Evolutionary conservation across 148 eudicot species (phyloP).

Genomic region (Tetragonia tetragonoides): DNA sequence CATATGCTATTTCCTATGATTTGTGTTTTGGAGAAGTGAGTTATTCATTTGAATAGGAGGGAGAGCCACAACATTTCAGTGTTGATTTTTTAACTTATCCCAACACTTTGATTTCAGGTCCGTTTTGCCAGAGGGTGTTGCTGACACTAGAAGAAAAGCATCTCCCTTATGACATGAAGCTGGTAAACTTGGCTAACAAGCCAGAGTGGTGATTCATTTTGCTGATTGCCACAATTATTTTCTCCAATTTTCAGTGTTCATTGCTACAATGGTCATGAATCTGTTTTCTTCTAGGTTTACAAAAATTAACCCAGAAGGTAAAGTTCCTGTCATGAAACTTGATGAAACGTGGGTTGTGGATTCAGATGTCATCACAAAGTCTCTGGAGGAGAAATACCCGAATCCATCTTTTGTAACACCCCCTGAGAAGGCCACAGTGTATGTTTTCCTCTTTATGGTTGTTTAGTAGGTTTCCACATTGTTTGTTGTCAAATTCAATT

Average conservation of each 20-base stretch:
- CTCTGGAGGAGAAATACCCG: conserved; percentile 78
- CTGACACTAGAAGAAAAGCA: conserved; percentile 89
- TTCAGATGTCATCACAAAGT: conserved; percentile 81
- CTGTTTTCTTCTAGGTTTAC: conserved; percentile 51
- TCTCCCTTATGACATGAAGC: conserved; percentile 76
- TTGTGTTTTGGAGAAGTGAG: background rate
- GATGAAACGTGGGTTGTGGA: conserved; percentile 91
- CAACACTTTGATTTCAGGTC: conserved; percentile 47
- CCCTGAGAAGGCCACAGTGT: conserved; percentile 81
- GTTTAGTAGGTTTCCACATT: background rate
- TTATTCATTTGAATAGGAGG: background rate
- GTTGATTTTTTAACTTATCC: background rate
- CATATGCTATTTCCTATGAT: background rate
- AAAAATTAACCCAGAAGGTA: conserved; percentile 76
- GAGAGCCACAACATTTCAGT: background rate
- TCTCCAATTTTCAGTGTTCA: background rate
- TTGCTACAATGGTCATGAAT: background rate
- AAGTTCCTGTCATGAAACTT: conserved; percentile 83
- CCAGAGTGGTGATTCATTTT: conserved; percentile 63
- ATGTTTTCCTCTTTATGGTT: conserved; percentile 22
- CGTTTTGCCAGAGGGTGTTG: conserved; percentile 82
- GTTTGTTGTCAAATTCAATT: background rate
- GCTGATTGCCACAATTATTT: background rate
- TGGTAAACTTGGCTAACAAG: conserved; percentile 67
- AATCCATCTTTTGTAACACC: conserved; percentile 75